Evolutionary conservation across 148 eudicot species (phyloP), one percentile per base, ranked within the genome.

Genomic region (Fagopyrum homotropicum): DNA sequence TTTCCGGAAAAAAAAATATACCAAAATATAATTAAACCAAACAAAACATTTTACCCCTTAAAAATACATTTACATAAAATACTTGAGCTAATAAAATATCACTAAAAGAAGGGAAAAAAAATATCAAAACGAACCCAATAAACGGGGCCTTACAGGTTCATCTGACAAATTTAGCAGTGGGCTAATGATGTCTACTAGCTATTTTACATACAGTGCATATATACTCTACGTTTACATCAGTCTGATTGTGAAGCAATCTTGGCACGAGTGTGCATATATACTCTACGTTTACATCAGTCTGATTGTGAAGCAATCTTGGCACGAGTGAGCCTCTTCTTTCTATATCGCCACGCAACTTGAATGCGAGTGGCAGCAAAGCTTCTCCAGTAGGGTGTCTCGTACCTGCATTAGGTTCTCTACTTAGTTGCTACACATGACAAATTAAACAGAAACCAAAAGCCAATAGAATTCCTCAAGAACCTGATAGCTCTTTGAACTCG

Each of bases 261-360:
- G 29, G 75, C 77, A 9, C 86, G 85, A 47, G 68, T 75, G 9
- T 60, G 66, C 40, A 22, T 26, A 22, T 29, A 61, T 59, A 59
- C 35, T 7, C 64, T 59, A 5, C 14, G 29, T 29, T 30, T 63
- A 30, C n/a, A 63, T 12, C 6, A 30, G 6, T 4, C 45, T 29
- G 71, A 66, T 19, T 40, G 71, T 66, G n/a, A 66, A 40, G 19
- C 17, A 15, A 14, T 12, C 19, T 66, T 66, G 29, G 75, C 77
- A 9, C 86, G 85, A 48, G 68, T 75, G 7, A 86, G 75, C 47
- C 87, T 79, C 79, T 89, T 92, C 86, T 89, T 88, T 75, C 86
- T 78, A 76, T 92, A 86, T 73, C 97, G 84, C 94, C 94, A 92
- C 40, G 87, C 87, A 69, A 88, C 97, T 83, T 92, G 97, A 57